Evolutionary conservation across 768 basidiomycete genomes (phyloP).

Genomic region (Suillus discolor): DNA sequence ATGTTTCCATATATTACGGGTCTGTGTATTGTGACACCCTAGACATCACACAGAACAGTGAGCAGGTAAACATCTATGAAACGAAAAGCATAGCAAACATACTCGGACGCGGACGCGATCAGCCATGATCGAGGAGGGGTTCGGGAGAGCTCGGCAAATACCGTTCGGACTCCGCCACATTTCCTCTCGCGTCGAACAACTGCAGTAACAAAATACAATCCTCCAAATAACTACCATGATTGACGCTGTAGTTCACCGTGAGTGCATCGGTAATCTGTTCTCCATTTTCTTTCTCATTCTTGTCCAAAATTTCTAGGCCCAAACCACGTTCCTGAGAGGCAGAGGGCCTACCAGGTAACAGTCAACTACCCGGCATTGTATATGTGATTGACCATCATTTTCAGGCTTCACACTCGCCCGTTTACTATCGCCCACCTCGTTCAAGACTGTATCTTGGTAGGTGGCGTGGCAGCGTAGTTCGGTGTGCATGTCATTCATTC

Average conservation of each 20-base stretch:
- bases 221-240: constrained; percentile 44
- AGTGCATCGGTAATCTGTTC: constrained; percentile 23
- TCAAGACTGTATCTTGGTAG: constrained; percentile 67
- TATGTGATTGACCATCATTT: constrained; percentile 13
- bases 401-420: constrained; percentile 46
- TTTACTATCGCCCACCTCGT: constrained; percentile 64
- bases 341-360: constrained; percentile 66
- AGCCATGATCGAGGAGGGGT: constrained; percentile 45
- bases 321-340: constrained; percentile 66
- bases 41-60: constrained; percentile 15
- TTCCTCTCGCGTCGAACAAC: constrained; percentile 18
- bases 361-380: not conserved
- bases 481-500: constrained; percentile 8
- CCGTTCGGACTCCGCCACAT: constrained; percentile 35
- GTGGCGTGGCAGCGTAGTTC: constrained; percentile 17
- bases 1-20: constrained; percentile 97
- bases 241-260: constrained; percentile 68
- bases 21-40: constrained; percentile 88
- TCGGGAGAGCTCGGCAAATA: constrained; percentile 43
- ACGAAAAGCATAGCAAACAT: constrained; percentile 35
- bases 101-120: constrained; percentile 84
- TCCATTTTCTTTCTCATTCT: not conserved
- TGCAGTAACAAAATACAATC: constrained; percentile 1
- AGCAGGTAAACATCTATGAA: constrained; percentile 11
- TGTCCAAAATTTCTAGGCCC: constrained; percentile 45